phyloP scores from a whole-genome alignment of 306 rosid species.

The Macrotyloma uniflorum region DNA sequence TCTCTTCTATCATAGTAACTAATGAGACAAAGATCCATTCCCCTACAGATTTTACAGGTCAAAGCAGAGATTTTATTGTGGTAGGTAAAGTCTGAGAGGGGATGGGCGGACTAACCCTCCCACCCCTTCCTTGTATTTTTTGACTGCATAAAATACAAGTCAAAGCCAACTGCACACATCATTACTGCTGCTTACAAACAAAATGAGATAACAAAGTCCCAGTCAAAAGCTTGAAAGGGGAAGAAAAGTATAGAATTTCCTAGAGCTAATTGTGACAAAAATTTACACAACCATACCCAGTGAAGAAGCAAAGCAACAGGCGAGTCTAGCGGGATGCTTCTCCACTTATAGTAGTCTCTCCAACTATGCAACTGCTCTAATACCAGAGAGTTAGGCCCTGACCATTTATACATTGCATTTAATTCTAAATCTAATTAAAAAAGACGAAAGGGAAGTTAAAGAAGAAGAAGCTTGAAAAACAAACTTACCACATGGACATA shows the following conservation, averaged over 20 bases:
- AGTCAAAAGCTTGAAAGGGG: conserved; percentile 5
- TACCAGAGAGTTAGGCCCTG: conserved; percentile 61
- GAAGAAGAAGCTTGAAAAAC: conserved; percentile 32
- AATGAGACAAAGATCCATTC: neutral
- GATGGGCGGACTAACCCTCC: neutral
- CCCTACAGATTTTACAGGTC: conserved; percentile 16
- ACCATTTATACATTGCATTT: conserved; percentile 38
- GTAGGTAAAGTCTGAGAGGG: conserved; percentile 5
- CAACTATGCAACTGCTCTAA: conserved; percentile 62
- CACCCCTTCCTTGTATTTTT: neutral
- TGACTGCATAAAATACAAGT: conserved; percentile 1
- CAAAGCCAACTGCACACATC: neutral
- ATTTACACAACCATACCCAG: conserved; percentile 61
- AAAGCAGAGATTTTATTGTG: conserved; percentile 4
- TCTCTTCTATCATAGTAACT: neutral
- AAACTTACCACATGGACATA: conserved; percentile 84
- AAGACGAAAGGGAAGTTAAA: neutral
- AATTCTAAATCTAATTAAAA: conserved; percentile 23
- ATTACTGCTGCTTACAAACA: conserved; percentile 20
- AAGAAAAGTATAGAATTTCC: conserved; percentile 7
- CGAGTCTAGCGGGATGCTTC: conserved; percentile 74
- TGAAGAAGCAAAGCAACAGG: conserved; percentile 90
- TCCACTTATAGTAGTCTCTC: conserved; percentile 86
- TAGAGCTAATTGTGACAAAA: conserved; percentile 11
- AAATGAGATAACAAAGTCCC: conserved; percentile 10